Evolutionary conservation across 257 asterid species (phyloP).

Genomic region (Solanum megistacrolobum): DNA sequence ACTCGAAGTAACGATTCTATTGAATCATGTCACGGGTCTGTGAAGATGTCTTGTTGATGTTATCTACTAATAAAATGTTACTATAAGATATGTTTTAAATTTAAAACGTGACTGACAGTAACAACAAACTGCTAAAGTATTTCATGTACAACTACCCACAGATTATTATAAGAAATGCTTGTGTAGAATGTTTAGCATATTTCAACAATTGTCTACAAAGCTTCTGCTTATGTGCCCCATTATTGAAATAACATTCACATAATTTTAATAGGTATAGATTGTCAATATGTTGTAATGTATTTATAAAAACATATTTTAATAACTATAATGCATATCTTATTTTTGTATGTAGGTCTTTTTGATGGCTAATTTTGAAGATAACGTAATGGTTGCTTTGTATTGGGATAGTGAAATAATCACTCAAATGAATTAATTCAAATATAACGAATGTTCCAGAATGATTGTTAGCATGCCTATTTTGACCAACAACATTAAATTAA

Average conservation of each 20-base stretch:
- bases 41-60: no score
- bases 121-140: not conserved
- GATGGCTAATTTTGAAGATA: not conserved
- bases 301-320: not conserved
- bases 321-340: not conserved
- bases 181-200: not conserved
- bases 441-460: not conserved
- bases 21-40: no score
- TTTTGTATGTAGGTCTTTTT: not conserved
- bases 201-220: not conserved
- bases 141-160: not conserved
- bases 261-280: not conserved
- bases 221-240: not conserved
- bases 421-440: no score
- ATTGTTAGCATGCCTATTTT: no score
- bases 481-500: not conserved
- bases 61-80: no score
- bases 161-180: not conserved
- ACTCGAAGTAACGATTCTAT: no score
- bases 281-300: not conserved
- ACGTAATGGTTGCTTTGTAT: no score
- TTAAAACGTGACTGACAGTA: no score
- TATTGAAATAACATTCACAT: not conserved
- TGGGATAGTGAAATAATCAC: no score
- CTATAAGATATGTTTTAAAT: no score